Evolutionary conservation across 2,329 filamentous ascomycete species (phyloP), one percentile per base, ranked within the genome.

Genomic region (Pseudogymnoascus sp.): DNA sequence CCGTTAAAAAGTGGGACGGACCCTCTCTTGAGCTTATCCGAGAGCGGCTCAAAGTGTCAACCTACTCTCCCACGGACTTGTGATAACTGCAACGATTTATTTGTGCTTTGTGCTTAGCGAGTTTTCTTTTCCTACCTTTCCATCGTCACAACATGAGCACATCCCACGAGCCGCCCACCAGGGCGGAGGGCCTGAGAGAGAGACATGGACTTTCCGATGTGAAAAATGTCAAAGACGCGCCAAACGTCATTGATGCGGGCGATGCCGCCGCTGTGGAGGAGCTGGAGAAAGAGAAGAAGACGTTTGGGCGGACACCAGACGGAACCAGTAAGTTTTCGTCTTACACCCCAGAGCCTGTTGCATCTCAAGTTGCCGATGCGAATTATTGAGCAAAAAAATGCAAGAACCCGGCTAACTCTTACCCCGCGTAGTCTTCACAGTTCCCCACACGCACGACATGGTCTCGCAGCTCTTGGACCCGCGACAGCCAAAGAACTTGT

Each of bases 371-470:
- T 37, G 21, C 39, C 10, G 10, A 30, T 52, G 5, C 26, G 9
- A 52, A 52, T 30, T 52, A 30, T 30, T 52, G 45, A 18, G 45
- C 30, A 61, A 60, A 37, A 52, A 61, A 60, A 37, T 63, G 52
- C 59, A 58, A 59, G 30, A 15, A 15, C 30, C 55, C 21, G 28
- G n/a, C 55, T 57, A 66, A 34, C 30, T 28, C 6, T 28, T 23
- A 26, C 21, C 45, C 18, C 41, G 34, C 28, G 55, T 69, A 97
- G 94, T 96, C 68, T 99, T 99, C 72, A 88, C 90, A 61, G 94
- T 99, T 59, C 94, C 94, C 55, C 86, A 90, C 63, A 99, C 94
- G 60, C 91, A 96, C 79, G 94, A 99, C 76, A 97, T 99, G 94
- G 92, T 99, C 67, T 95, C 92, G 58, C 94, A 97, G 76, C 82